phyloP scores from a whole-genome alignment of 345 rosid genomes.

The Turritis glabra region DNA sequence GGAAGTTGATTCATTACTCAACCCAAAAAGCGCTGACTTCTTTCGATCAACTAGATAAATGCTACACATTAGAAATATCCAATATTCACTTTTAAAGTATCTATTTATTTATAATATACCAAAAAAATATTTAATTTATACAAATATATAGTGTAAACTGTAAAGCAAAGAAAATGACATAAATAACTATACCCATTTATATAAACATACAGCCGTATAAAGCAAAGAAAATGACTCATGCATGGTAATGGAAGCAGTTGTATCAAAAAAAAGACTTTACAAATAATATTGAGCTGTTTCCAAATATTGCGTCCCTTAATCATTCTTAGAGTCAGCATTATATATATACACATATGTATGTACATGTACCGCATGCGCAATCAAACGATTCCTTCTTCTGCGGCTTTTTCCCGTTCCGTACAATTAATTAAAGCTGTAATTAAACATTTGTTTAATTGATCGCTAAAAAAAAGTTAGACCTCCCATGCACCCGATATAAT shows the following conservation, averaged over 20 bases:
- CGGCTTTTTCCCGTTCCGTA: constrained; percentile 36
- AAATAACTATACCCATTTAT: not conserved
- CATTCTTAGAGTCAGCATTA: constrained; percentile 30
- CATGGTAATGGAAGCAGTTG: constrained; percentile 38
- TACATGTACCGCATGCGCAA: constrained; percentile 31
- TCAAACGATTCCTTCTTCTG: constrained; percentile 37
- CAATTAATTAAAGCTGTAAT: constrained; percentile 32
- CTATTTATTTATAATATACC: not conserved
- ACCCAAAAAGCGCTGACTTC: constrained; percentile 5
- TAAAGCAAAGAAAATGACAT: constrained; percentile 1
- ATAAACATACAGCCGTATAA: constrained; percentile 12
- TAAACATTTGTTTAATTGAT: constrained; percentile 1
- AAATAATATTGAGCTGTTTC: constrained; percentile 30
- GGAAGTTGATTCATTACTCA: constrained; percentile 29
- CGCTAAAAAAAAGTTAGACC: not conserved
- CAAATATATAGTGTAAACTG: not conserved
- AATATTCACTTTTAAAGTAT: not conserved
- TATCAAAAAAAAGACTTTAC: constrained; percentile 19
- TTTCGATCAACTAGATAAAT: not conserved
- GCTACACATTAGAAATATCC: not conserved
- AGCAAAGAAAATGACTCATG: constrained; percentile 22
- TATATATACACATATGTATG: not conserved
- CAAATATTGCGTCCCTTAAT: constrained; percentile 32
- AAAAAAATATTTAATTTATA: not conserved
- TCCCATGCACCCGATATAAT: not conserved